A percentile compares a stretch with the other conserved stretches of the same genome.
Conservation (phyloP, 1,284 basidiomycete genomes). For the Trametes versicolor region DNA sequence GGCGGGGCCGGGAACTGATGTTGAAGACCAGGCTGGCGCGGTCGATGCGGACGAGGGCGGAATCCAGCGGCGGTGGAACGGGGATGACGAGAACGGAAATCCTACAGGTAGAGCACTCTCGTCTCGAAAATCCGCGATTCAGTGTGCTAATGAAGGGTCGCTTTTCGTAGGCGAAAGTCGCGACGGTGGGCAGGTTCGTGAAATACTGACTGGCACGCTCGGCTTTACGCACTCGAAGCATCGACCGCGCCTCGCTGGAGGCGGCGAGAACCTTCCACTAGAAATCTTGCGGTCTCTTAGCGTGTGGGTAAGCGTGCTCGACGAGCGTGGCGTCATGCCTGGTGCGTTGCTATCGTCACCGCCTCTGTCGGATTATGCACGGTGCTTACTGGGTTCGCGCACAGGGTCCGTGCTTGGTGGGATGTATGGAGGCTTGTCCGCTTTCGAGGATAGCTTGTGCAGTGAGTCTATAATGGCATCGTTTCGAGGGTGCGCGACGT, state of each 20-base stretch:
- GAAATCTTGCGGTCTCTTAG: constrained; percentile 63
- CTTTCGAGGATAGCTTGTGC: constrained; percentile 63
- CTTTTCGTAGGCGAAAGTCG: constrained; percentile 19
- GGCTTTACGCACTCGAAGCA: constrained; percentile 45
- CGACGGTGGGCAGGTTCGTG: background rate
- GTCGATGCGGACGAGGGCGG: constrained; percentile 29
- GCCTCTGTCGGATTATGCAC: background rate
- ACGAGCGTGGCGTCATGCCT: constrained; percentile 62
- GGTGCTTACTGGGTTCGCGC: too few species aligned
- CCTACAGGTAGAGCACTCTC: background rate
- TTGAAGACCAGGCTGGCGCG: constrained; percentile 13
- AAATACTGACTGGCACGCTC: constrained; percentile 7
- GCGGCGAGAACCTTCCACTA: constrained; percentile 58
- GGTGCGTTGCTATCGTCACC: constrained; percentile 43
- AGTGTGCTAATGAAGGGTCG: background rate
- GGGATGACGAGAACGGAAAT: constrained; percentile 13
- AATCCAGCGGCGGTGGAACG: constrained; percentile 44
- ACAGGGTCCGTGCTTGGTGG: constrained; percentile 57
- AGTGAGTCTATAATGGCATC: constrained; percentile 46
- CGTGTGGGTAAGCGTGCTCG: constrained; percentile 66
- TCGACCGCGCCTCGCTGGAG: constrained; percentile 49
- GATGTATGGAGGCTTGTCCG: constrained; percentile 58
- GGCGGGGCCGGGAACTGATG: constrained; percentile 17
- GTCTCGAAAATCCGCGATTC: background rate
- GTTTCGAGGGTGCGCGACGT: background rate